A percentile compares a stretch with the other conserved stretches of the same genome.
These are phyloP conservation scores for Pseudogymnoascus sp. DNA, from an alignment of 2,329 filamentous ascomycete genomes.

Conservation along the genomic window DNA sequence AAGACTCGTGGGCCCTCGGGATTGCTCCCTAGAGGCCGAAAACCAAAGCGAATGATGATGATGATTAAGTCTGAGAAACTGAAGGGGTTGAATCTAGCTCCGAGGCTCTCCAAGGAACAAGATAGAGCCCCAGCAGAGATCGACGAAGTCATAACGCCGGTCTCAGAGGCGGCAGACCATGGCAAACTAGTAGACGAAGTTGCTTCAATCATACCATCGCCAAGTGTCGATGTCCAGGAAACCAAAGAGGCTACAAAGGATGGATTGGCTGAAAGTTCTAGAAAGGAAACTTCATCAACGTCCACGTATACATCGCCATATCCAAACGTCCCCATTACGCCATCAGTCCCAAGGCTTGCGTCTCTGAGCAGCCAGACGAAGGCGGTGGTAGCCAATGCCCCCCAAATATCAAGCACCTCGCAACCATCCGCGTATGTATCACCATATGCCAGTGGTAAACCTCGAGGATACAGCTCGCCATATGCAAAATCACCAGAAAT, in stretches of 20 bases:
- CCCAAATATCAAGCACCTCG: neutral
- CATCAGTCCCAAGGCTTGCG: neutral
- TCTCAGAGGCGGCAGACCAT: constrained; percentile 1
- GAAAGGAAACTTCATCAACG: neutral
- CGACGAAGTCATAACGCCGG: constrained; percentile 10
- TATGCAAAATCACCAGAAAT: neutral
- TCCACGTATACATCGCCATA: neutral
- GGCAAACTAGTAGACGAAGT: neutral
- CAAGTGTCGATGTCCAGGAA: neutral
- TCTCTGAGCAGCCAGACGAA: neutral
- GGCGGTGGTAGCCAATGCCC: neutral
- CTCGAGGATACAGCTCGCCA: neutral
- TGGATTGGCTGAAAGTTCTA: neutral
- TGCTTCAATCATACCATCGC: neutral
- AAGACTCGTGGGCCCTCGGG: neutral
- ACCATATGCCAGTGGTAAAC: constrained; percentile 3
- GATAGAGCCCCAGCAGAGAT: constrained; percentile 13
- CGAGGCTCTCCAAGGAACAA: constrained; percentile 13
- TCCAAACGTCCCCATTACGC: neutral
- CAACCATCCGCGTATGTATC: neutral
- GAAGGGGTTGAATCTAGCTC: constrained; percentile 14
- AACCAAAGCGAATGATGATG: constrained; percentile 12
- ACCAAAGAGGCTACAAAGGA: neutral
- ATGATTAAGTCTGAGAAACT: constrained; percentile 18
- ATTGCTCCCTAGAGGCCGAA: neutral